Evolutionary conservation across 306 rosid genomes (phyloP).

Genomic region (Rosa lucieae): DNA sequence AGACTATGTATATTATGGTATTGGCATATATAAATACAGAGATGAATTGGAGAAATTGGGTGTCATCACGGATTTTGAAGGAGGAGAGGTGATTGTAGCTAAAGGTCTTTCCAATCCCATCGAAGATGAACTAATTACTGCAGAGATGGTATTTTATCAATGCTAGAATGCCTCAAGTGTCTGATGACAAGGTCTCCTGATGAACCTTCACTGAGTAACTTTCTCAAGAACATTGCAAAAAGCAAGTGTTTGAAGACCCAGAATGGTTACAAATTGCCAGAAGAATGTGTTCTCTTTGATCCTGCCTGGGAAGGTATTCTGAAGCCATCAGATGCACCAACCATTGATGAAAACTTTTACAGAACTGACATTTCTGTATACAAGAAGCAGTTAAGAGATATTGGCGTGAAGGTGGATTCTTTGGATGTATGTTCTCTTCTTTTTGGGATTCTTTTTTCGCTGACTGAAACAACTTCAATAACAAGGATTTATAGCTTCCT

Average conservation of each 20-base stretch:
- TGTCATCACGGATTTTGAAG: conserved; percentile 9
- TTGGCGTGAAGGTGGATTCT: conserved; percentile 3
- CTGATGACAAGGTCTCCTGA: not conserved
- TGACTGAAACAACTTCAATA: not conserved
- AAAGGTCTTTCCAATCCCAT: conserved; percentile 18
- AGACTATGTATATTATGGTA: conserved; percentile 18
- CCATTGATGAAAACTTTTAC: conserved; percentile 9
- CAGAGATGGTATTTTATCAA: conserved; percentile 16
- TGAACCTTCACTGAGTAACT: not conserved
- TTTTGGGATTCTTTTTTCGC: not conserved
- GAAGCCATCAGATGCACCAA: conserved; percentile 12
- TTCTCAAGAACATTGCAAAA: conserved; percentile 1
- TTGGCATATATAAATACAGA: conserved; percentile 11
- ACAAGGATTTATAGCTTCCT: conserved; percentile 20
- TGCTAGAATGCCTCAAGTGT: conserved; percentile 19
- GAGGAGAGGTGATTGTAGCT: conserved; percentile 16
- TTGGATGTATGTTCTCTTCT: conserved; percentile 21
- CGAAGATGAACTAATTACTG: not conserved
- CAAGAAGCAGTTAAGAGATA: not conserved
- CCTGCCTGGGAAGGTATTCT: conserved; percentile 22
- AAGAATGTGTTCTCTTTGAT: conserved; percentile 24
- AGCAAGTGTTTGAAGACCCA: conserved; percentile 19
- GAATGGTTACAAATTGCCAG: conserved; percentile 7
- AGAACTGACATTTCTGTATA: not conserved
- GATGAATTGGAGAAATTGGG: conserved; percentile 28